phyloP scores from a whole-genome alignment of 2,329 filamentous ascomycete species.

The Trichoderma arundinaceum region DNA sequence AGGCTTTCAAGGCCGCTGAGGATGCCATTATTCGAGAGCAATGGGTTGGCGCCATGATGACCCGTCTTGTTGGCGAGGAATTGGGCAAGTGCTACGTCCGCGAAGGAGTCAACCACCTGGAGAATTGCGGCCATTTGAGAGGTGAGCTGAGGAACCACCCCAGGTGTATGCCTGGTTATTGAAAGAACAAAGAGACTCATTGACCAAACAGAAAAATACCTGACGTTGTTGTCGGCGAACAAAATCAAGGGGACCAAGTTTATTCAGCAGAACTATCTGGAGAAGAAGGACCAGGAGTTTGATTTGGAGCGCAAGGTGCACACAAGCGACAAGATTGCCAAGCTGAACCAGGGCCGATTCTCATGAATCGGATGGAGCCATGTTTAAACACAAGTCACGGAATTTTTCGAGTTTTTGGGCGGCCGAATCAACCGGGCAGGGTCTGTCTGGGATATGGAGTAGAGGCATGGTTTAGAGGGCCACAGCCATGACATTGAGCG shows the following conservation, averaged over 20 bases:
- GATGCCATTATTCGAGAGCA: conserved; percentile 84
- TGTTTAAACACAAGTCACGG: conserved; percentile 5
- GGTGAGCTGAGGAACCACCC: conserved; percentile 60
- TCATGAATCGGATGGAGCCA: conserved; percentile 36
- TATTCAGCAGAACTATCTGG: conserved; percentile 76
- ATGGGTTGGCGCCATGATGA: conserved; percentile 92
- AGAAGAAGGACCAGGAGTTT: conserved; percentile 54
- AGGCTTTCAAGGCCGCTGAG: conserved; percentile 79
- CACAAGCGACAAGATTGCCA: conserved; percentile 48
- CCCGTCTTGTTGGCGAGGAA: conserved; percentile 79
- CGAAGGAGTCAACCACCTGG: conserved; percentile 85
- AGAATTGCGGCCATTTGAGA: conserved; percentile 83
- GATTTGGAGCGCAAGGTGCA: conserved; percentile 49
- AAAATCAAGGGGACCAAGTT: conserved; percentile 82
- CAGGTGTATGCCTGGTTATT: background rate
- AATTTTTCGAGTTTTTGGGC: background rate
- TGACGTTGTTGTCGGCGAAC: conserved; percentile 76
- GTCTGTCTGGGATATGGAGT: conserved; percentile 16
- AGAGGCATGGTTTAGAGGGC: conserved; percentile 20
- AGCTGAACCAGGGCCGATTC: conserved; percentile 46
- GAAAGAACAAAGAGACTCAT: conserved; percentile 26
- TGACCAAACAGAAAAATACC: conserved; percentile 69
- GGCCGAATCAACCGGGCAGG: conserved; percentile 17
- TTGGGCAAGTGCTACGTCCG: conserved; percentile 84
- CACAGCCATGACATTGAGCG: conserved; percentile 32